A percentile compares a stretch with the other conserved stretches of the same genome.
Evolutionary conservation across 169 alveolate species (phyloP).

Genomic region (Plasmodium billcollinsi): DNA sequence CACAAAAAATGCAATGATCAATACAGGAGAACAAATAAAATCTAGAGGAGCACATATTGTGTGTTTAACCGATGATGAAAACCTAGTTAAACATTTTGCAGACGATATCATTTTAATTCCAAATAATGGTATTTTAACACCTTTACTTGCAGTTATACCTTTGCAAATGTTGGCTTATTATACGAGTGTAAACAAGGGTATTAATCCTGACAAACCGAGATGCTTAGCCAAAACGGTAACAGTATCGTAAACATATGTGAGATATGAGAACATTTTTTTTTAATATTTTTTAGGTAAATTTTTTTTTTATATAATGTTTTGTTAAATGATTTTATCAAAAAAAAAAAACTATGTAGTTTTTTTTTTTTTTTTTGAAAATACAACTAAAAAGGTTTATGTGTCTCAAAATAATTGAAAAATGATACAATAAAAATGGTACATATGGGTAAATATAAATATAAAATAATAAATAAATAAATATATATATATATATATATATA

Average conservation of each 20-base stretch:
- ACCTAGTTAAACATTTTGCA: conserved; percentile 85
- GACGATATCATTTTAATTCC: conserved; percentile 89
- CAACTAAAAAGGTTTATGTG: too few relatives aligned
- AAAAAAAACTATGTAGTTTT: background rate
- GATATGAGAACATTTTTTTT: background rate
- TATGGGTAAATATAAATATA: too few relatives aligned
- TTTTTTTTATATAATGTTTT: background rate
- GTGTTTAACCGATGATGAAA: conserved; percentile 91
- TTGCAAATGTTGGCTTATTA: conserved; percentile 90
- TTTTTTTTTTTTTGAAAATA: too few relatives aligned
- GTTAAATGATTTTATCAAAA: background rate
- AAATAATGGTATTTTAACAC: conserved; percentile 87
- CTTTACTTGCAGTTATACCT: conserved; percentile 90
- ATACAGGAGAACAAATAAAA: conserved; percentile 94
- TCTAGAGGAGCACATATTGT: conserved; percentile 95
- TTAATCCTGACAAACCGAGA: conserved; percentile 91
- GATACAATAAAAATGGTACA: too few relatives aligned
- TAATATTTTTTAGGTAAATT: background rate
- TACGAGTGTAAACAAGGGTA: conserved; percentile 81
- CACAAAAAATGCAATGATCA: conserved; percentile 88
- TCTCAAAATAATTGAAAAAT: too few relatives aligned
- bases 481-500: too few relatives aligned
- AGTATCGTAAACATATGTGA: conserved; percentile 30
- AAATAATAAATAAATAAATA: too few relatives aligned
- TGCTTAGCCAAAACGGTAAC: conserved; percentile 91